Evolutionary conservation across 2,329 filamentous ascomycete species (phyloP).

Genomic region (Bimuria novae-zelandiae): DNA sequence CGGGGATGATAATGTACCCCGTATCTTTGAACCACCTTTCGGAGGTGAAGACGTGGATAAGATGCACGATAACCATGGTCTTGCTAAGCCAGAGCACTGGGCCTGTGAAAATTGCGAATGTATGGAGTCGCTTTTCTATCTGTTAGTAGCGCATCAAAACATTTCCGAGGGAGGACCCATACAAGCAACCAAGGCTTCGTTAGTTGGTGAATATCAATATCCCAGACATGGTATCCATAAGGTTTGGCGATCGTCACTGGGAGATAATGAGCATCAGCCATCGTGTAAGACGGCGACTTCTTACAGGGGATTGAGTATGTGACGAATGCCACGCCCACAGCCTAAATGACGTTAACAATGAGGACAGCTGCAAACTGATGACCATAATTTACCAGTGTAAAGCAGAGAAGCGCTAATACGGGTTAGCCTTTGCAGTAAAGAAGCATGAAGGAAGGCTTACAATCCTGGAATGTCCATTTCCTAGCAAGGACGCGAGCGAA

Average conservation of each 20-base stretch:
- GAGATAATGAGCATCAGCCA: background rate
- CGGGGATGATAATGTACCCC: slow-evolving; percentile 20
- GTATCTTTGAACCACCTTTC: slow-evolving; percentile 25
- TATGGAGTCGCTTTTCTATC: slow-evolving; percentile 20
- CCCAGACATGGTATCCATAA: slow-evolving; percentile 26
- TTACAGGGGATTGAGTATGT: slow-evolving; percentile 22
- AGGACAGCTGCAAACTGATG: background rate
- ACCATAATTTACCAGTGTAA: slow-evolving; percentile 10
- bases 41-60: slow-evolving; percentile 17
- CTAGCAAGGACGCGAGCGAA: slow-evolving; percentile 16
- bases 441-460: slow-evolving; percentile 9
- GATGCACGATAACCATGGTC: slow-evolving; percentile 21
- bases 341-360: slow-evolving; percentile 5
- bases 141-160: too few relatives aligned
- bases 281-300: background rate
- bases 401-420: slow-evolving; percentile 17
- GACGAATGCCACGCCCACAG: slow-evolving; percentile 21
- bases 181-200: slow-evolving; percentile 19
- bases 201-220: slow-evolving; percentile 15
- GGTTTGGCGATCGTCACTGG: slow-evolving; percentile 16
- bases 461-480: slow-evolving; percentile 25
- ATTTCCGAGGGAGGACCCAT: too few relatives aligned
- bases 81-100: slow-evolving; percentile 28
- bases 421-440: too few relatives aligned
- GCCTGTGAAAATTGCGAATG: slow-evolving; percentile 19